Evolutionary conservation across 768 basidiomycete species (phyloP), one percentile per base, ranked within the genome.

Genomic region (Amyloporia xantha): DNA sequence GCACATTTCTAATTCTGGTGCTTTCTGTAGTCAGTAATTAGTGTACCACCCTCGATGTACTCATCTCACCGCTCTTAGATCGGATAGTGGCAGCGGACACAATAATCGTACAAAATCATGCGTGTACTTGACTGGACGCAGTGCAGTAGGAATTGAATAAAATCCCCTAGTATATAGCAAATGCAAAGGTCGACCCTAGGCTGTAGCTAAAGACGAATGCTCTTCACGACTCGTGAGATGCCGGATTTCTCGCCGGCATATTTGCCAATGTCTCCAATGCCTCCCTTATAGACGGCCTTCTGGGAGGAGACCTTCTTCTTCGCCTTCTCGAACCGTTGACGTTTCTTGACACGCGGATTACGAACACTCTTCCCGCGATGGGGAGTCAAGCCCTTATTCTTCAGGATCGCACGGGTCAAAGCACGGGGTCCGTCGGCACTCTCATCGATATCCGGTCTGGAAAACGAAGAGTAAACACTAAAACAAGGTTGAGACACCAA

Each of bases 281-380:
- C 93, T 47, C 92, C 91, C 64, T 86, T 94, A 79, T 82, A 98
- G n/a, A 93, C 76, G 15, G 93, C 82, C 66, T 90, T 87, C 67
- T 93, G 91, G 20, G 88, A 92, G 24, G 84, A 70, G 12, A 97
- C 71, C 69, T 85, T 91, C 71, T 88, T 92, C 75, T 95, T 90
- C 54, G 94, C 95, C 69, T 96, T 86, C 61, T 94, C 94, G 74
- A 85, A 98, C 62, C 77, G 85, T 68, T 85, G 77, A 27, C 91
- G 80, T 67, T 99, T 99, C 80, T 97, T 98, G 67, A 98, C 93
- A 52, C 96, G 82, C 36, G 95, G 94, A 70, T 99, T 99, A 56
- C 94, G 90, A 30, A 91, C 90, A 48, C 77, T 76, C 69, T 98
- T 97, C 37, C 87, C 72, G 49, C 96, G 81, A 53, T 76, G 82